Base-by-base conservation (phyloP, 441 rosid species). In the Eruca vesicaria region DNA sequence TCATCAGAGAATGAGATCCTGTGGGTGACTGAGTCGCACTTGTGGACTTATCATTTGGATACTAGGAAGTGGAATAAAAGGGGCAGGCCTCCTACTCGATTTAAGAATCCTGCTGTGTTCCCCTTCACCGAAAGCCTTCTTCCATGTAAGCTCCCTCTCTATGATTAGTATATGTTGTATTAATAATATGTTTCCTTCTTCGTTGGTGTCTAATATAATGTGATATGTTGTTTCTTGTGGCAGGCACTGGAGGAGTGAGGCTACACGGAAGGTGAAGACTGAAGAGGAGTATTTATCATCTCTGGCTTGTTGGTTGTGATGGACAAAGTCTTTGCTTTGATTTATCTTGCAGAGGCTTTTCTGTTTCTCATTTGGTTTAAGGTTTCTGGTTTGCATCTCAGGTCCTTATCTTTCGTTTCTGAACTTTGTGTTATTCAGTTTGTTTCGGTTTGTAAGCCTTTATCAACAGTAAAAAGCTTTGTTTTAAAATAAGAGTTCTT, bases 101-200 rank as follows among this genome's bases (percentile, higher is more conserved):
- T 63, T 63, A 2, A 0, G 11, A 21, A 31, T 58, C 75, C 75
- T 15, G 48, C 16, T n/a, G 20, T 59, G 9, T 55, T 63, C 16
- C 71, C 71, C 2, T 76, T 69, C 66, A 76, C 79, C 0, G 71
- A 69, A 45, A 76, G 79, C 66, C 16, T 70, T 31, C 66, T 76
- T 70, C 75, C 80, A 43, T 76, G 80, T 76, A 69, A 76, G 75
- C 58, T 63, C 18, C n/a, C n/a, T n/a, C n/a, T n/a, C n/a, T n/a
- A n/a, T n/a, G n/a, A n/a, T 55, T 5, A 11, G 21, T 11, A 15
- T 28, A 26, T 26, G 29, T 26, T 26, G 29, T 26, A 26, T 26
- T n/a, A 5, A 26, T 1, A 26, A 26, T 1, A 26, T 26, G 29
- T 26, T 26, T 1, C 29, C 29, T 26, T 26, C 28, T 23, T 23